Base-by-base conservation (phyloP, 352 stramenopile genomes). In the Globisporangium alternatum region DNA sequence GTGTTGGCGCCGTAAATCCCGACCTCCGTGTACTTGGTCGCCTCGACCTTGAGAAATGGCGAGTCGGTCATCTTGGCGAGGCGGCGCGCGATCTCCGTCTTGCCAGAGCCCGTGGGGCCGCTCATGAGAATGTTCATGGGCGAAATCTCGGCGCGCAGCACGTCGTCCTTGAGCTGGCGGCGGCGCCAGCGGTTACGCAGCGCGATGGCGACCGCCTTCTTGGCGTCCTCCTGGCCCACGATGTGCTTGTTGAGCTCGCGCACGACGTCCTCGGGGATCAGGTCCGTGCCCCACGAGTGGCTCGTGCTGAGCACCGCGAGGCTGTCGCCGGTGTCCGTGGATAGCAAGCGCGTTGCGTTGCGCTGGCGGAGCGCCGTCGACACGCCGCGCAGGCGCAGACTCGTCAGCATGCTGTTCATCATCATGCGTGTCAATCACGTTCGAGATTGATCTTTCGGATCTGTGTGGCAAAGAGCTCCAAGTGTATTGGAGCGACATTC, bases 121-220 rank as follows among this genome's bases (percentile, higher is more conserved):
- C 98, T 99, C 96, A 99, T 99, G 44, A 99, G 83, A 55, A 99
- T 99, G 78, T 99, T 99, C 78, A 99, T 98, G 48, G 98, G 98
- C 28, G 97, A 98, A 47, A 98, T 91, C 69, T 97, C 90, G n/a
- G 77, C 72, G 13, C 77, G 76, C 58, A 97, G 68, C 37, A 70
- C 68, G 49, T 97, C 90, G 56, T 94, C 90, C 30, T 84, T 72
- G 15, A 99, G 81, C 71, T 99, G 97, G 25, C 93, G 87, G 13
- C 98, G 91, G 48, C 98, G 90, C 97, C 97, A 99, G 62, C 98
- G 89, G 76, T 99, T 99, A 70, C 97, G 89, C 76, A 99, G 82
- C 49, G 98, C 97, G 67, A 99, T 99, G 12, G 98, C 97, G 3
- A 99, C 97, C 15, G 97, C 97, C 62, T 95, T 89, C 80, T 99